Conservation (phyloP, 2,329 filamentous ascomycete genomes). For the Aureobasidium sp. region DNA sequence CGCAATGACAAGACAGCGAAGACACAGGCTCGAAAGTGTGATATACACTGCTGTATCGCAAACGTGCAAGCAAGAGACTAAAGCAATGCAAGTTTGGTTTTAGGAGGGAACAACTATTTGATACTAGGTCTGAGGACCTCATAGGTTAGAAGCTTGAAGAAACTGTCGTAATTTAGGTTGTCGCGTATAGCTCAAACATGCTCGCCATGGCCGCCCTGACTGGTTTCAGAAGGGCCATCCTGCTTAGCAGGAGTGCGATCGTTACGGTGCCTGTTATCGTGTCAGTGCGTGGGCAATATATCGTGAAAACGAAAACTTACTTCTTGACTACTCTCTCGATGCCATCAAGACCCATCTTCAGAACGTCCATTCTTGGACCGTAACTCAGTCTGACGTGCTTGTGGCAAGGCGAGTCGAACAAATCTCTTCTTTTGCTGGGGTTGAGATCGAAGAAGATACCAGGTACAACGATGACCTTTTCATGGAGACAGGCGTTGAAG, state of each 20-base stretch:
- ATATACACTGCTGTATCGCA: background rate
- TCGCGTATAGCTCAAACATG: background rate
- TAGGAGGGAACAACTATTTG: background rate
- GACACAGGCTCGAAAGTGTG: too few relatives aligned
- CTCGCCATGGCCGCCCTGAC: background rate
- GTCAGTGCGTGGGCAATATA: background rate
- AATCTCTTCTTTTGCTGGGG: conserved; percentile 75
- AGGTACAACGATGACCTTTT: conserved; percentile 94
- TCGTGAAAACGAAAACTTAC: conserved; percentile 30
- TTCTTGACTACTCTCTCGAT: conserved; percentile 75
- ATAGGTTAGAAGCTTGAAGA: background rate
- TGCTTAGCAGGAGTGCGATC: conserved; percentile 1
- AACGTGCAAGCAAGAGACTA: background rate
- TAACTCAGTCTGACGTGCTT: conserved; percentile 80
- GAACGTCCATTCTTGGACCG: conserved; percentile 69
- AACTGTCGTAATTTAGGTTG: background rate
- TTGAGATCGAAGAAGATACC: conserved; percentile 98
- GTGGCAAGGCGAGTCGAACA: conserved; percentile 93
- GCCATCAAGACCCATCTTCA: conserved; percentile 72
- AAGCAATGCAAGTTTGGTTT: background rate
- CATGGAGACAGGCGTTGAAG: conserved; percentile 85
- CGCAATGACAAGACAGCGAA: too few relatives aligned
- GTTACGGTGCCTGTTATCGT: background rate
- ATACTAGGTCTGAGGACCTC: background rate
- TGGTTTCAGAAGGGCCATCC: background rate